phyloP scores from a whole-genome alignment of 805 yeast genomes.

The Candida dendrica region DNA sequence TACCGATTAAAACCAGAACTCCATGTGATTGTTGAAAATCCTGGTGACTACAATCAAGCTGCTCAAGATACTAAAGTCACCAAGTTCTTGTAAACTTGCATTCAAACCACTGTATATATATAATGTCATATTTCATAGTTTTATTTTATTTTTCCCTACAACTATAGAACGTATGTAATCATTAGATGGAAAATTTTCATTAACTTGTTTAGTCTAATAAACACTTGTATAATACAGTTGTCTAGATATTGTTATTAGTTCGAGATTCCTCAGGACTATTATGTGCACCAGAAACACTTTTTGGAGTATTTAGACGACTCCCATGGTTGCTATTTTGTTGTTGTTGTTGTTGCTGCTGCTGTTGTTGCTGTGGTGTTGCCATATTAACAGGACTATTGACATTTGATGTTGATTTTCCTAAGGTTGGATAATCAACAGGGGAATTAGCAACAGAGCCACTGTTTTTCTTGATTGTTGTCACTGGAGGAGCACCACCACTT shows the following conservation, averaged over 20 bases:
- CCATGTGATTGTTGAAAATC: slow-evolving; percentile 30
- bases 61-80: slow-evolving; percentile 30
- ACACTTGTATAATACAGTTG: neutral
- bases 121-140: too few species aligned
- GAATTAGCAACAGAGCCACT: neutral
- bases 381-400: slow-evolving; percentile 1
- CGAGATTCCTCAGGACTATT: neutral
- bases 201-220: slow-evolving; percentile 3
- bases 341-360: slow-evolving; percentile 2
- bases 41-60: slow-evolving; percentile 31
- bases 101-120: too few species aligned
- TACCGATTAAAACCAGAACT: slow-evolving; percentile 25
- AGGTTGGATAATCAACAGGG: neutral
- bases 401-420: neutral
- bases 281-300: neutral
- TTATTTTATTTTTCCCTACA: too few species aligned
- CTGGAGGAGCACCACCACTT: slow-evolving; percentile 1
- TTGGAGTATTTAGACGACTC: neutral
- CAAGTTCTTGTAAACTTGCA: slow-evolving; percentile 29
- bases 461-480: neutral
- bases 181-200: slow-evolving; percentile 1
- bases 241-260: neutral
- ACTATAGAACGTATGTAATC: neutral
- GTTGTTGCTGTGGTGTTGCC: neutral
- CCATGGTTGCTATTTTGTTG: neutral